Conservation (phyloP, 106 monocot genomes). For the Ottelia alismoides region DNA sequence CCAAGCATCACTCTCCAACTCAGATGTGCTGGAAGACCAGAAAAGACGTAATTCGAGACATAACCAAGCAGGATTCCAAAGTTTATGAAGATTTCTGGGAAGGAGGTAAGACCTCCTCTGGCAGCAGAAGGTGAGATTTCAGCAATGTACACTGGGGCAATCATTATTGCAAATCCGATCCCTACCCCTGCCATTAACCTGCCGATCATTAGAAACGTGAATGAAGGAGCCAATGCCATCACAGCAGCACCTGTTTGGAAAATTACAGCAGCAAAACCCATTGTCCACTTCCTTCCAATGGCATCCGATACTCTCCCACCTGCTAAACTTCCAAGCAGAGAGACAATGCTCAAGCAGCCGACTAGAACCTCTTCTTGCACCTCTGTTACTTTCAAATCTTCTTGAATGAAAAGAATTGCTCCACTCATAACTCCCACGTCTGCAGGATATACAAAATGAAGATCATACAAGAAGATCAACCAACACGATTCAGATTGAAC, state of each 20-base stretch:
- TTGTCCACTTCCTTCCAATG: slow-evolving; percentile 94
- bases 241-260: slow-evolving; percentile 76
- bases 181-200: slow-evolving; percentile 77
- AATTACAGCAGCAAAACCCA: slow-evolving; percentile 70
- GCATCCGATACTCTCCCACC: slow-evolving; percentile 75
- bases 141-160: slow-evolving; percentile 92
- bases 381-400: slow-evolving; percentile 72
- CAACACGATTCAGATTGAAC: too few species aligned
- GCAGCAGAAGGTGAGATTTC: slow-evolving; percentile 82
- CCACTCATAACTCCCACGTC: slow-evolving; percentile 99
- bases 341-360: slow-evolving; percentile 78
- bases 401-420: slow-evolving; percentile 79
- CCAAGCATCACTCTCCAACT: slow-evolving; percentile 96
- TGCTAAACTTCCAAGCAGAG: slow-evolving; percentile 69
- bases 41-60: slow-evolving; percentile 82
- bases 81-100: slow-evolving; percentile 97
- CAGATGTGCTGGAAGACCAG: slow-evolving; percentile 64
- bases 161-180: slow-evolving; percentile 89
- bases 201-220: slow-evolving; percentile 63
- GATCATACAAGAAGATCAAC: too few species aligned
- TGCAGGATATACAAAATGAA: slow-evolving; percentile 13
- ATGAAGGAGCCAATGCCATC: slow-evolving; percentile 78
- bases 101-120: slow-evolving; percentile 78
- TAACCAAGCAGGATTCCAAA: slow-evolving; percentile 91
- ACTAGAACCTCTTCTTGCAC: slow-evolving; percentile 87